Evolutionary conservation across 2,329 filamentous ascomycete species (phyloP).

Genomic region (Paramyrothecium roridum): DNA sequence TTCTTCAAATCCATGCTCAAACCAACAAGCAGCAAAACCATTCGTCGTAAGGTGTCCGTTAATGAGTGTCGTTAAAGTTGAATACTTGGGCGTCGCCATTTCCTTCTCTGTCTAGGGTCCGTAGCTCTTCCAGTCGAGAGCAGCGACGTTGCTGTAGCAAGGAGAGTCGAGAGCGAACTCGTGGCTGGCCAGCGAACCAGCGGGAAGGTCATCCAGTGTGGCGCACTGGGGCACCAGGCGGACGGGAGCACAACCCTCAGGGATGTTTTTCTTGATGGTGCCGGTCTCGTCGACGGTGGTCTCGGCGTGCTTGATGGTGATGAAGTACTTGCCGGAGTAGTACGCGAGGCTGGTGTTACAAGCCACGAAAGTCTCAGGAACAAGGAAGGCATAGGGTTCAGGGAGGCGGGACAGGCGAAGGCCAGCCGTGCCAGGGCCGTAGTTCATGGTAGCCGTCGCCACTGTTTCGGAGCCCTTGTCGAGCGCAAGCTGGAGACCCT

Average conservation of each 20-base stretch:
- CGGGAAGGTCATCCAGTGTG: not conserved
- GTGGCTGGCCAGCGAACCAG: not conserved
- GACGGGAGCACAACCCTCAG: constrained; percentile 1
- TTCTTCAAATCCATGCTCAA: not conserved
- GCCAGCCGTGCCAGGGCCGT: constrained; percentile 31
- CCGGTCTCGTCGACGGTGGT: constrained; percentile 23
- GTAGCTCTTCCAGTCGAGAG: not conserved
- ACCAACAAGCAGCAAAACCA: not conserved
- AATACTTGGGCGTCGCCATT: not conserved
- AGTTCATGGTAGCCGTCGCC: constrained; percentile 22
- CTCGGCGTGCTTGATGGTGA: constrained; percentile 35
- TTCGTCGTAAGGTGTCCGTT: not conserved
- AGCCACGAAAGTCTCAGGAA: constrained; percentile 35
- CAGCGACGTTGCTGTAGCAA: constrained; percentile 1
- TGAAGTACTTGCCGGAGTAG: constrained; percentile 32
- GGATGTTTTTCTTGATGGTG: constrained; percentile 14
- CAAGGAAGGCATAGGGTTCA: constrained; percentile 19
- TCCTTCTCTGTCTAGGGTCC: not conserved
- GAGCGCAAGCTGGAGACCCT: constrained; percentile 26
- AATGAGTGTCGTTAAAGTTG: not conserved
- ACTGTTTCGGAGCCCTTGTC: constrained; percentile 28
- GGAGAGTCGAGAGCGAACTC: not conserved
- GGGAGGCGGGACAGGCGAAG: constrained; percentile 23
- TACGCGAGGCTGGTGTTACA: constrained; percentile 40
- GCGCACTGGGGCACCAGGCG: constrained; percentile 1